These are phyloP conservation scores for Didymella pinodella DNA, from an alignment of 2,329 filamentous ascomycete genomes.

Conservation along the genomic window DNA sequence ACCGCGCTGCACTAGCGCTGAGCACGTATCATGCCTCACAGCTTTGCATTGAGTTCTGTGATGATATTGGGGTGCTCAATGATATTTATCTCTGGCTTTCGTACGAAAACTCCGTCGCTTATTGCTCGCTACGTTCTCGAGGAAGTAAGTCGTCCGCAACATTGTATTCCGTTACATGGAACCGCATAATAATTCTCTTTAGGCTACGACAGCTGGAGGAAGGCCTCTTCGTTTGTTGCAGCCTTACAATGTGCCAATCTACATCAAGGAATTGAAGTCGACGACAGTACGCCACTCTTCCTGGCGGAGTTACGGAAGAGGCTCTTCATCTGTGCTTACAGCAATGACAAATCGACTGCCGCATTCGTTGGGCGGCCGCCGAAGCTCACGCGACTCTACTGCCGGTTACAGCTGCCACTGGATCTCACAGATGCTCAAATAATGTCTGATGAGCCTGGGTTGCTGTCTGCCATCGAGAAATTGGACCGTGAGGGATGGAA, in stretches of 20 bases:
- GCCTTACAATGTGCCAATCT: slow-evolving; percentile 49
- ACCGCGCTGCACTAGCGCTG: slow-evolving; percentile 35
- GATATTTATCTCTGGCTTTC: slow-evolving; percentile 48
- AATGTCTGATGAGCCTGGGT: slow-evolving; percentile 54
- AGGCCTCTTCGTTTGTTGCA: slow-evolving; percentile 40
- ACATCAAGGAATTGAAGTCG: slow-evolving; percentile 45
- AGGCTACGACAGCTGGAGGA: slow-evolving; percentile 46
- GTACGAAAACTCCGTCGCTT: slow-evolving; percentile 41
- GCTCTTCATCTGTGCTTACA: slow-evolving; percentile 43
- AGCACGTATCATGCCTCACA: slow-evolving; percentile 41
- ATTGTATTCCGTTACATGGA: too few species aligned
- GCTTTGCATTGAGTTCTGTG: slow-evolving; percentile 45
- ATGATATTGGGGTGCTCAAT: slow-evolving; percentile 43
- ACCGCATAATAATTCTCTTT: neutral
- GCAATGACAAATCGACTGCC: slow-evolving; percentile 60
- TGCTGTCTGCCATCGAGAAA: slow-evolving; percentile 49
- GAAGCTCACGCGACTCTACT: slow-evolving; percentile 61
- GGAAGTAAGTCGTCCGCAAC: slow-evolving; percentile 33
- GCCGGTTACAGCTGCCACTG: slow-evolving; percentile 61
- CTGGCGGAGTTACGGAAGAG: slow-evolving; percentile 47
- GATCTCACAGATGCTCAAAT: slow-evolving; percentile 62
- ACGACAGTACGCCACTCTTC: slow-evolving; percentile 48
- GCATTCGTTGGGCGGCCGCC: slow-evolving; percentile 65
- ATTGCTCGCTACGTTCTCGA: slow-evolving; percentile 38
- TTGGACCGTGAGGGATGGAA: slow-evolving; percentile 64